Percentiles rank a stretch among this genome's conserved stretches.
phyloP scores from a whole-genome alignment of 768 basidiomycete species.

The Arthromyces matolae region DNA sequence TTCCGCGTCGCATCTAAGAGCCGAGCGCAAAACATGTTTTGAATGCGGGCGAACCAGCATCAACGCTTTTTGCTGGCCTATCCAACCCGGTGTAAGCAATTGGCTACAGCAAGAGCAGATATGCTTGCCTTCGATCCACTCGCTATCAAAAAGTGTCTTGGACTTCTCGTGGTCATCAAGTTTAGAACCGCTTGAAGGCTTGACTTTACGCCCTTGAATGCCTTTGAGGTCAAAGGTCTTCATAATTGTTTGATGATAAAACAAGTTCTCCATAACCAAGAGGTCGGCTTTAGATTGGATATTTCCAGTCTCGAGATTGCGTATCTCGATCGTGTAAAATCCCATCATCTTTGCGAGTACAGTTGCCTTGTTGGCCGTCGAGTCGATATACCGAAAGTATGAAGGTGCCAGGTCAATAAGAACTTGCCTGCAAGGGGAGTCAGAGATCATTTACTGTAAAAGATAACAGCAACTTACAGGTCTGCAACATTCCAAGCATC shows the following conservation, averaged over 20 bases:
- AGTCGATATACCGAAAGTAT: constrained; percentile 77
- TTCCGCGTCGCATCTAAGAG: constrained; percentile 65
- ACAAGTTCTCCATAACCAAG: constrained; percentile 83
- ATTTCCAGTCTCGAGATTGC: constrained; percentile 64
- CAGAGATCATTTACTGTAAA: constrained; percentile 1
- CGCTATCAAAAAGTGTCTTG: constrained; percentile 73
- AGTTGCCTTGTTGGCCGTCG: constrained; percentile 61
- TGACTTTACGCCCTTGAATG: constrained; percentile 73
- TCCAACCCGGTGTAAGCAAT: not conserved
- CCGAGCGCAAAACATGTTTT: constrained; percentile 66
- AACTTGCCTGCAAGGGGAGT: constrained; percentile 52
- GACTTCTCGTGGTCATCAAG: constrained; percentile 33
- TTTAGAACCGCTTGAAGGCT: constrained; percentile 35
- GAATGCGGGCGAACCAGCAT: constrained; percentile 71
- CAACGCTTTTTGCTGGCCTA: constrained; percentile 63
- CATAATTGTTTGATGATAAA: constrained; percentile 62
- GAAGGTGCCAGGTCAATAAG: constrained; percentile 72
- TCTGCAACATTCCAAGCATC: constrained; percentile 87
- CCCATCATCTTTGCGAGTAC: constrained; percentile 77
- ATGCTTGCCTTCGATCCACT: constrained; percentile 90
- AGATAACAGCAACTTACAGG: constrained; percentile 45
- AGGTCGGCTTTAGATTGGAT: constrained; percentile 70
- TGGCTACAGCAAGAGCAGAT: too few relatives aligned
- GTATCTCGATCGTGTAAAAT: constrained; percentile 75
- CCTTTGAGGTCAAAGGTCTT: constrained; percentile 84